Evolutionary conservation across 2,329 filamentous ascomycete species (phyloP).

Genomic region (Exophiala sp.): DNA sequence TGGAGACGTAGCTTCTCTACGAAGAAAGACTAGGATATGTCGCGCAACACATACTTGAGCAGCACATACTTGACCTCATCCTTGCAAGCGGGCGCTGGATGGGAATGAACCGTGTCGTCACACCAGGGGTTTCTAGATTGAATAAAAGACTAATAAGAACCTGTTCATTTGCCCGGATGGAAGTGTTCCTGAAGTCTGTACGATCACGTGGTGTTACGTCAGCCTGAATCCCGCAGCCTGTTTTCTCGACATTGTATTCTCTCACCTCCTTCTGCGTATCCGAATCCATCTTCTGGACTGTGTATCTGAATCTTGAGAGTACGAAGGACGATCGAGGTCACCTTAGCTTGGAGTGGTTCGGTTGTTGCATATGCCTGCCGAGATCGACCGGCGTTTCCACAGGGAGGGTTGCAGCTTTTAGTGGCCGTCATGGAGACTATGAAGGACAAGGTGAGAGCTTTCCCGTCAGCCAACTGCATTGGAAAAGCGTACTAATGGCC

Average conservation of each 20-base stretch:
- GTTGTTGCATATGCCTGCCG: no score
- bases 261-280: no score
- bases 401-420: not conserved
- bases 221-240: not conserved
- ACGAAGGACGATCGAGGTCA: no score
- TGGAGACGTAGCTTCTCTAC: slow-evolving; percentile 9
- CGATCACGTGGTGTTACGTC: slow-evolving; percentile 10
- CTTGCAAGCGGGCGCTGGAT: not conserved
- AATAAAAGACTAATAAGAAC: not conserved
- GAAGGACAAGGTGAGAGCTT: slow-evolving; percentile 16
- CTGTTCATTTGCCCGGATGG: no score
- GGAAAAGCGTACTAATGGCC: slow-evolving; percentile 1
- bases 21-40: not conserved
- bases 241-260: not conserved
- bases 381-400: no score
- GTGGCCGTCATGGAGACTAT: slow-evolving; percentile 11
- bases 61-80: not conserved
- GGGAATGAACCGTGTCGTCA: not conserved
- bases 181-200: no score
- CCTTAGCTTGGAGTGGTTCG: no score
- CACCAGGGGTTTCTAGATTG: no score
- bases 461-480: not conserved
- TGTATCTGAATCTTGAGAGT: not conserved
- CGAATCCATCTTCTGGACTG: not conserved
- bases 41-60: no score